These are phyloP conservation scores for Raffaelea arxii DNA, from an alignment of 2,329 filamentous ascomycete species.

Conservation along the genomic window DNA sequence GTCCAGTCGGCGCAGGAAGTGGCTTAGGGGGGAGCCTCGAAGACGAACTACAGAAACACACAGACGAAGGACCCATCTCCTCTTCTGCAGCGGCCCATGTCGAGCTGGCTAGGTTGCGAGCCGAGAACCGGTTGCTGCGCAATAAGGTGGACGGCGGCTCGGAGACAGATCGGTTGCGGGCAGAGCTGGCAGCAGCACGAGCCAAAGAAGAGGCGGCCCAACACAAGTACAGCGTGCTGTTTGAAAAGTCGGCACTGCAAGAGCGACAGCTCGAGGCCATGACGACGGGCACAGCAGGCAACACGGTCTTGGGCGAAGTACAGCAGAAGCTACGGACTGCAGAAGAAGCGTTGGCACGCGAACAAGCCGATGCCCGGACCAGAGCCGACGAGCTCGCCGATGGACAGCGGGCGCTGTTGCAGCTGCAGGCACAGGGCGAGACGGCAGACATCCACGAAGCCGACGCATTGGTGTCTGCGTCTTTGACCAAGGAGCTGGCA, in stretches of 20 bases:
- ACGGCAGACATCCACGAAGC: conserved; percentile 49
- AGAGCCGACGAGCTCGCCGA: conserved; percentile 41
- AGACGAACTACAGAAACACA: conserved; percentile 47
- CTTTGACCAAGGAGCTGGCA: conserved; percentile 49
- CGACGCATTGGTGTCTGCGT: conserved; percentile 48
- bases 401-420: conserved; percentile 44
- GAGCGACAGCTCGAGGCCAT: conserved; percentile 49
- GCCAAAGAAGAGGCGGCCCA: conserved; percentile 41
- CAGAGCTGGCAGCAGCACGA: conserved; percentile 45
- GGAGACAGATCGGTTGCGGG: conserved; percentile 43
- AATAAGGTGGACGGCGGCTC: conserved; percentile 43
- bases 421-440: conserved; percentile 41
- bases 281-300: conserved; percentile 37
- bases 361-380: conserved; percentile 31
- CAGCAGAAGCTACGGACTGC: conserved; percentile 36
- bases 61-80: conserved; percentile 28
- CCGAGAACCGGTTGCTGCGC: conserved; percentile 50
- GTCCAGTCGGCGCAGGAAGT: conserved; percentile 12
- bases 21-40: conserved; percentile 38
- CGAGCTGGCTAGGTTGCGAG: conserved; percentile 48
- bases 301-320: conserved; percentile 43
- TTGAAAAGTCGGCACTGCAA: conserved; percentile 47
- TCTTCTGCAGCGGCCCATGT: conserved; percentile 35
- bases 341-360: conserved; percentile 36
- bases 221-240: conserved; percentile 43